Evolutionary conservation across 192 early-diverging fungal genomes (phyloP).

Genomic region (Coemansia sp.): DNA sequence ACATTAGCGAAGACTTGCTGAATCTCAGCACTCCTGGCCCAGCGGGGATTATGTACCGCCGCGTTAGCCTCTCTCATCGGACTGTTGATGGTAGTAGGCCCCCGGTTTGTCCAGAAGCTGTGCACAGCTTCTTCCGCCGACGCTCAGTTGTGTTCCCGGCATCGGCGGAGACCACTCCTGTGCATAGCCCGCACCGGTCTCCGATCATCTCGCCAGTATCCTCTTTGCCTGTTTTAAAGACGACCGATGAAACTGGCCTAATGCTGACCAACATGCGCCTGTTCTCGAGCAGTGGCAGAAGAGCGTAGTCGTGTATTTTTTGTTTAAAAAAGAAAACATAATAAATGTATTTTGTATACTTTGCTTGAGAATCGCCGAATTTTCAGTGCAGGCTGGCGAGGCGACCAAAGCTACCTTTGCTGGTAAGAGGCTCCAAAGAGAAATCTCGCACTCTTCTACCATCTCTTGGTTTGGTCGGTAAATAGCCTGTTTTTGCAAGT

Average conservation of each 20-base stretch:
- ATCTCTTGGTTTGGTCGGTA: background rate
- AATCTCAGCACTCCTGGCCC: background rate
- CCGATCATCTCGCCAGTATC: conserved; percentile 28
- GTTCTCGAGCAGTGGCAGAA: background rate
- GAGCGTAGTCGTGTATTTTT: background rate
- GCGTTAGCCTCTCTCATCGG: conserved; percentile 20
- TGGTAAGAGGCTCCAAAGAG: background rate
- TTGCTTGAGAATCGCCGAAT: background rate
- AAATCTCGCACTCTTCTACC: background rate
- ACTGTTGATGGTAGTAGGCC: conserved; percentile 32
- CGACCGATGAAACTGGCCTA: conserved; percentile 16
- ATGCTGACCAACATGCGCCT: background rate
- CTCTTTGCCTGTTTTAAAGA: conserved; percentile 31
- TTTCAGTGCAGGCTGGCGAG: background rate
- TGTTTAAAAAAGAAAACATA: background rate
- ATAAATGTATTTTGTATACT: background rate
- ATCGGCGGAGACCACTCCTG: conserved; percentile 42
- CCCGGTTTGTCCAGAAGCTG: conserved; percentile 26
- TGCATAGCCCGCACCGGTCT: conserved; percentile 30
- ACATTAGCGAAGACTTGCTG: background rate
- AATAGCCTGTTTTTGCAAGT: background rate
- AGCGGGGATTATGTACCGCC: conserved; percentile 2
- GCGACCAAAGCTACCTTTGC: background rate
- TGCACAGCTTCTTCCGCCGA: conserved; percentile 42
- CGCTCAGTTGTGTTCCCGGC: conserved; percentile 47